Base-by-base conservation (phyloP, 179 eudicot genomes). In the Drosera spatulata region DNA sequence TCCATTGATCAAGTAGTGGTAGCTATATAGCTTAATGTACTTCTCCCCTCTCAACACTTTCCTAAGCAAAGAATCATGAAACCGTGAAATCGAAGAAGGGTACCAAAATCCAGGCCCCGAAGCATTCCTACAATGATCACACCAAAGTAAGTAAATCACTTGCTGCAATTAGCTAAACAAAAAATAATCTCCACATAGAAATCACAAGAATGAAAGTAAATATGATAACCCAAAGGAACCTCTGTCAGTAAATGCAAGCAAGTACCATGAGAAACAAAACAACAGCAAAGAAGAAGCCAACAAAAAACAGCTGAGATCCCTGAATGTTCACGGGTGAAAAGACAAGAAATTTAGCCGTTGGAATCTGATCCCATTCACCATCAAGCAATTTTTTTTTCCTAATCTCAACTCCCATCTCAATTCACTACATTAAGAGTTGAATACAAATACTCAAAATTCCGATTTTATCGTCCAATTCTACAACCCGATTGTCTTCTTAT, bases 1-100 rank as follows among this genome's bases (percentile, higher is more conserved):
- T n/a, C 99, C 99, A 62, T 94, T 94, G 77, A 94, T 94, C 77
- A 94, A 79, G 83, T 94, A 94, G 67, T 83, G 97, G 71, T 90
- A 94, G 75, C 97, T 94, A 71, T 94, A 94, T 66, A 94, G 58
- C 82, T 94, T 94, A 41, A 90, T 62, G 72, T 89, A 94, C 13
- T 55, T 85, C 78, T 83, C 85, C 61, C 99, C 99, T 69, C 72
- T 83, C 64, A 94, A 70, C 52, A 69, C 85, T 73, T 56, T 82
- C 74, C 73, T 86, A 70, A 94, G 64, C 65, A 94, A 56, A 12
- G 99, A 86, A 79, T 94, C 83, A 56, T 94, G 99, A 14, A 82
- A 50, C 11, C 83, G 85, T 6, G 86, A 73, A 69, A 83, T 59
- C 52, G 73, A 72, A 1, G 86, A 73, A 48, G 75, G 59, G 47